phyloP scores from a whole-genome alignment of 2,329 filamentous ascomycete genomes.

The Monosporascus sp. region DNA sequence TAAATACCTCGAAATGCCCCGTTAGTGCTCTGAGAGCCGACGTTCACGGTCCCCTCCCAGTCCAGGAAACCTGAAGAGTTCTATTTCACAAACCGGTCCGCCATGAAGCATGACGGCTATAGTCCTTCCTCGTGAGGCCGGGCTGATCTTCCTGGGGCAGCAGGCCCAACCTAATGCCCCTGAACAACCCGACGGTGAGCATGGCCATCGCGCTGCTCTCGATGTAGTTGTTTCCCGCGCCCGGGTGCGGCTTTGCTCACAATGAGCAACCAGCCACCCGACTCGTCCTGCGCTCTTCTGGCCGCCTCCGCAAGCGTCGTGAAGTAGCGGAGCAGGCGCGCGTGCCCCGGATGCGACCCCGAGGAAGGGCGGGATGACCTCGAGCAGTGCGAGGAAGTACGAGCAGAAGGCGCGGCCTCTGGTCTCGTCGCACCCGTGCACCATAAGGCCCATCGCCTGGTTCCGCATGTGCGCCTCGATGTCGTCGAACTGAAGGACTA shows the following conservation, averaged over 20 bases:
- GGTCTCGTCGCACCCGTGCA: slow-evolving; percentile 48
- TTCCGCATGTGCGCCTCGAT: slow-evolving; percentile 33
- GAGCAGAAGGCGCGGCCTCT: slow-evolving; percentile 43
- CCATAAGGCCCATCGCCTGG: slow-evolving; percentile 34
- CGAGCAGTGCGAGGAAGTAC: slow-evolving; percentile 43
- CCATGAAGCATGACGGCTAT: slow-evolving; percentile 36
- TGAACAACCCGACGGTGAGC: slow-evolving; percentile 49
- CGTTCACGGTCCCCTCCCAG: slow-evolving; percentile 47
- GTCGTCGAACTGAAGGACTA: slow-evolving; percentile 33
- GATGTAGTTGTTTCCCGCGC: slow-evolving; percentile 50
- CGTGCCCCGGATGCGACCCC: slow-evolving; percentile 28
- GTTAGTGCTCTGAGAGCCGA: slow-evolving; percentile 43
- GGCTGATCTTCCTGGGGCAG: slow-evolving; percentile 27
- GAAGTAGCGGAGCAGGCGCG: slow-evolving; percentile 34
- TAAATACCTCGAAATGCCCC: slow-evolving; percentile 42
- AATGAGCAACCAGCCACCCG: slow-evolving; percentile 54
- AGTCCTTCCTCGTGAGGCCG: slow-evolving; percentile 35
- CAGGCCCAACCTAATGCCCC: slow-evolving; percentile 35
- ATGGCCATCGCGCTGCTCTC: slow-evolving; percentile 55
- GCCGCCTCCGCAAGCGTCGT: slow-evolving; percentile 36
- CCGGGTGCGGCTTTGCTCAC: slow-evolving; percentile 46
- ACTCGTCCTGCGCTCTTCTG: slow-evolving; percentile 34
- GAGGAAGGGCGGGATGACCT: slow-evolving; percentile 40
- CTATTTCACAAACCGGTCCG: slow-evolving; percentile 39
- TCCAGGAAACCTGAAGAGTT: slow-evolving; percentile 41